Conservation (phyloP, 2,329 filamentous ascomycete species). For the Aspergillus fijiensis region DNA sequence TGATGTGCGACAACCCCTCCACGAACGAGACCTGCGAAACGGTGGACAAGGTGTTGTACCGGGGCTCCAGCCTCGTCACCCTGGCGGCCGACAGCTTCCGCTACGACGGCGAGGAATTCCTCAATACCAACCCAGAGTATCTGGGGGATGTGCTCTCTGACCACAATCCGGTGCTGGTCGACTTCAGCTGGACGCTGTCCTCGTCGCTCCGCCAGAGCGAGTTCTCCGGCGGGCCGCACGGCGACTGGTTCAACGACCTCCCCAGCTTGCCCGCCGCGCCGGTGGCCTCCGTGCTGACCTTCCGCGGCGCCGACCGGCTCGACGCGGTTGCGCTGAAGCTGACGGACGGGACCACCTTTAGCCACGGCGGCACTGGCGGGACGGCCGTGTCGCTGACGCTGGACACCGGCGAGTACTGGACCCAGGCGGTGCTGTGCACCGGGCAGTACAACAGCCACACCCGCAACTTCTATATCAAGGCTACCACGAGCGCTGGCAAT, state of each 20-base stretch:
- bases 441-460: slow-evolving; percentile 48
- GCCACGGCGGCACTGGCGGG: slow-evolving; percentile 58
- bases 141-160: slow-evolving; percentile 53
- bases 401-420: slow-evolving; percentile 51
- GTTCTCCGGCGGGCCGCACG: slow-evolving; percentile 30
- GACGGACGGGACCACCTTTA: slow-evolving; percentile 49
- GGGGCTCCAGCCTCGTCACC: slow-evolving; percentile 46
- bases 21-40: slow-evolving; percentile 59
- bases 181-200: slow-evolving; percentile 42
- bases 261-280: slow-evolving; percentile 35
- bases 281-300: slow-evolving; percentile 35
- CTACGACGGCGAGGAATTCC: slow-evolving; percentile 59
- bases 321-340: slow-evolving; percentile 54
- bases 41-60: slow-evolving; percentile 63
- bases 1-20: slow-evolving; percentile 60
- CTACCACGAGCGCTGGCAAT: slow-evolving; percentile 53
- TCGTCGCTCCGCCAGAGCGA: slow-evolving; percentile 49
- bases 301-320: slow-evolving; percentile 52
- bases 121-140: slow-evolving; percentile 53
- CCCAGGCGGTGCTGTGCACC: slow-evolving; percentile 51
- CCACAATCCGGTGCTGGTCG: slow-evolving; percentile 58
- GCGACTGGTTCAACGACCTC: slow-evolving; percentile 58
- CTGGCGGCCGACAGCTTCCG: slow-evolving; percentile 47
- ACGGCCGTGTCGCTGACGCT: slow-evolving; percentile 45
- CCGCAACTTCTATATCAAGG: slow-evolving; percentile 57